phyloP scores from a whole-genome alignment of 805 yeast genomes.

The Spathaspora girioi region DNA sequence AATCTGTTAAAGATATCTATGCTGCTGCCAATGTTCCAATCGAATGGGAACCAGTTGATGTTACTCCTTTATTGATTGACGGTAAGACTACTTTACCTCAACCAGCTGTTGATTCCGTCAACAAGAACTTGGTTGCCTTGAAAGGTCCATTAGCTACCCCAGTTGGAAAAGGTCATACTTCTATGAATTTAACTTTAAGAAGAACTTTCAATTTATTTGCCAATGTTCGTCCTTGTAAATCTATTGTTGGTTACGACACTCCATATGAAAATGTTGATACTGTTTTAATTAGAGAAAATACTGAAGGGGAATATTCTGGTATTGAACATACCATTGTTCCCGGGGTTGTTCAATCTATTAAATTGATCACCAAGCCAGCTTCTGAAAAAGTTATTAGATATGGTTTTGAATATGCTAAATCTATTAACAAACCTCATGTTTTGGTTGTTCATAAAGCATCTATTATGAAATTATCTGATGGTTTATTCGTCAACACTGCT shows the following conservation, averaged over 20 bases:
- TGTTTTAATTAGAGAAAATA: slow-evolving; percentile 96
- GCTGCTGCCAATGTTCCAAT: slow-evolving; percentile 93
- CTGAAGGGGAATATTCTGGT: slow-evolving; percentile 99
- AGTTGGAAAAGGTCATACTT: slow-evolving; percentile 97
- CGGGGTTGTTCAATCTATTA: slow-evolving; percentile 97
- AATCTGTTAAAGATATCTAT: slow-evolving; percentile 90
- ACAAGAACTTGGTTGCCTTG: slow-evolving; percentile 89
- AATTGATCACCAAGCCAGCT: slow-evolving; percentile 93
- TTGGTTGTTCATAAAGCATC: slow-evolving; percentile 97
- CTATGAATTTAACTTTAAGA: slow-evolving; percentile 95
- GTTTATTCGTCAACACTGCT: slow-evolving; percentile 91
- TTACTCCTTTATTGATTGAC: slow-evolving; percentile 85
- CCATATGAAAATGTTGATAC: slow-evolving; percentile 88
- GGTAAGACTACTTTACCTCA: slow-evolving; percentile 93
- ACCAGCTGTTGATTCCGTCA: slow-evolving; percentile 87
- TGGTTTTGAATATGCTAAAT: slow-evolving; percentile 94
- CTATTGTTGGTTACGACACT: slow-evolving; percentile 89
- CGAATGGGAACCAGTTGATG: slow-evolving; percentile 96
- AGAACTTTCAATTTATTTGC: slow-evolving; percentile 96
- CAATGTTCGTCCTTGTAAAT: slow-evolving; percentile 95
- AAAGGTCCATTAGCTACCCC: slow-evolving; percentile 99
- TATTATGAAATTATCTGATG: slow-evolving; percentile 97
- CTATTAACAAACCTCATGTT: slow-evolving; percentile 82
- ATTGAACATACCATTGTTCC: slow-evolving; percentile 97
- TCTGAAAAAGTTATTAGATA: slow-evolving; percentile 95